A percentile compares a stretch with the other conserved stretches of the same genome.
phyloP scores from a whole-genome alignment of 2,329 filamentous ascomycete genomes.

The Calonectria pteridis region DNA sequence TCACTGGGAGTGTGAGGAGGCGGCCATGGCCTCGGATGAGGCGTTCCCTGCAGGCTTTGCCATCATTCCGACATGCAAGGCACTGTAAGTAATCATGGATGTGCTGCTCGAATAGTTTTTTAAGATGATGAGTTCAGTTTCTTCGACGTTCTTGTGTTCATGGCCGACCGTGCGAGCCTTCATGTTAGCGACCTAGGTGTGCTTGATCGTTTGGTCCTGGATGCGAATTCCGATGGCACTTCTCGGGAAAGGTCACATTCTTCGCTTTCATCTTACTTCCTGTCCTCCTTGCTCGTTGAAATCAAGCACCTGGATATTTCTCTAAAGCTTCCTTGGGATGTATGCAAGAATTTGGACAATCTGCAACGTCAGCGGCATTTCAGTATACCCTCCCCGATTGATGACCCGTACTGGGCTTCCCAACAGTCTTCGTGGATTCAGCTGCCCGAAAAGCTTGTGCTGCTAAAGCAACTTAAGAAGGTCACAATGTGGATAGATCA shows the following conservation, averaged over 20 bases:
- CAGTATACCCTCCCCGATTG: not conserved
- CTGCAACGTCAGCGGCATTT: not conserved
- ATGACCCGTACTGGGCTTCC: not conserved
- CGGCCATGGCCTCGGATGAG: not conserved
- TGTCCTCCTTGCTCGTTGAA: not conserved
- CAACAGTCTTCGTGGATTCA: not conserved
- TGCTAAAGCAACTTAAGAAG: not conserved
- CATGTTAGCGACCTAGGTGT: not conserved
- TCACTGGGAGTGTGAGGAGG: not conserved
- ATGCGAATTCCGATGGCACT: not conserved
- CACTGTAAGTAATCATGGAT: not conserved
- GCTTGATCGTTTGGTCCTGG: not conserved
- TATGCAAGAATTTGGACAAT: not conserved
- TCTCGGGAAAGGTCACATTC: not conserved
- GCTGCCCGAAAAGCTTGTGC: not conserved
- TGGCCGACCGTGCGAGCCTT: not conserved
- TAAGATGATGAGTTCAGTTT: not conserved
- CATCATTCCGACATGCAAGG: not conserved
- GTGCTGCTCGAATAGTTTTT: too few species aligned
- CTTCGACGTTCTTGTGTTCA: not conserved
- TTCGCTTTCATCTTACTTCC: not conserved
- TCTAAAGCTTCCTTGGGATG: not conserved
- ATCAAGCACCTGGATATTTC: not conserved
- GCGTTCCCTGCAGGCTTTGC: not conserved
- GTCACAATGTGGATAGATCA: not conserved